Evolutionary conservation across 2,329 filamentous ascomycete species (phyloP).

Genomic region (Waltergamsia citrina): DNA sequence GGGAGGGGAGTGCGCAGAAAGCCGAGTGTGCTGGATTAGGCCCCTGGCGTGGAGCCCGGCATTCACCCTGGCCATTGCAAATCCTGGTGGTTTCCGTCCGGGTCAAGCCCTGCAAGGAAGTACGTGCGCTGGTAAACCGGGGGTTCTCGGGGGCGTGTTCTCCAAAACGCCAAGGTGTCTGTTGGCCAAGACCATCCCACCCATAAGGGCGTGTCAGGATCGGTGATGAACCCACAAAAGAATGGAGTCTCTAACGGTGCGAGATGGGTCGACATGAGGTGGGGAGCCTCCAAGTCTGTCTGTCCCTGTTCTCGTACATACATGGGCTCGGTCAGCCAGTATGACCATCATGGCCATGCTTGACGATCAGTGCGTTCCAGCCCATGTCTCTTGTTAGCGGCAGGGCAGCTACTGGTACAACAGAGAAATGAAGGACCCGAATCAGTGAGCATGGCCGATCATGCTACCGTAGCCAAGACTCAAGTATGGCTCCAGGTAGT

Average conservation of each 20-base stretch:
- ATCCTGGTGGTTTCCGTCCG: neutral
- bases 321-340: neutral
- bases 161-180: neutral
- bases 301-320: no score
- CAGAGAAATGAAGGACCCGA: no score
- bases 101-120: no score
- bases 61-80: neutral
- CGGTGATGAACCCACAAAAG: neutral
- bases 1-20: neutral
- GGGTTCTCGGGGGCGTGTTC: neutral
- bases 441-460: no score
- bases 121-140: no score
- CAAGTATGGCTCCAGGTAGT: no score
- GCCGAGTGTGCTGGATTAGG: neutral
- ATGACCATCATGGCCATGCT: neutral
- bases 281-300: neutral
- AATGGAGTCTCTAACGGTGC: slow-evolving; percentile 1
- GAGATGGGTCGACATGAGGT: neutral
- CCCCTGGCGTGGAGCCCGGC: slow-evolving; percentile 1
- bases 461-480: no score
- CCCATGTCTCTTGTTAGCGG: no score
- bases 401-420: neutral
- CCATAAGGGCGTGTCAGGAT: neutral
- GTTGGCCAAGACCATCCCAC: neutral
- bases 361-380: no score